Evolutionary conservation across 2,329 filamentous ascomycete species (phyloP), one percentile per base, ranked within the genome.

Genomic region (Cladosporium sphaerospermum): DNA sequence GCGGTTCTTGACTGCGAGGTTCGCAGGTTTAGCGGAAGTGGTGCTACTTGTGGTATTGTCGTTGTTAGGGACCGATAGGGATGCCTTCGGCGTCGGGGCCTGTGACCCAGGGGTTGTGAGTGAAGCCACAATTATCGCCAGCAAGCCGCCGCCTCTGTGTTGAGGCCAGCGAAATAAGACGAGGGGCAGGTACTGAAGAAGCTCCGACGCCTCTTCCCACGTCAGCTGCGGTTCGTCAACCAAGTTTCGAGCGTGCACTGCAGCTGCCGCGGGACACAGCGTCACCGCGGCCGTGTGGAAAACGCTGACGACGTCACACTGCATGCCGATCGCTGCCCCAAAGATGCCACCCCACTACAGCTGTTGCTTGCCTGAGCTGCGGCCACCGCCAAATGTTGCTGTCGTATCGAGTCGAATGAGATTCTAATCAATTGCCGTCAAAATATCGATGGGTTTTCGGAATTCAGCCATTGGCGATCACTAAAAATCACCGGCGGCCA

Each of bases 1-100:
- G 45, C 52, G 52, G 45, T 53, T 53, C 44, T 53, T 51, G 48
- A 51, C 48, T 14, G 40, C 32, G 9, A 51, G 40, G 32, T 51
- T 19, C 13, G 39, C n/a, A 3, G 28, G 46, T 1, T 34, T 51
- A 9, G 32, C 32, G 23, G 40, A 11, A 16, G 40, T 43, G 28
- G 39, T 23, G n/a, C 37, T 11, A 31, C 18, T 18, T 16, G 4
- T 18, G 32, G 19, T 16, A 39, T 32, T 14, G 45, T 32, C 14
- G 32, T 43, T 32, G 40, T 34, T 51, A 51, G 48, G 48, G 19
- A 51, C 31, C 1, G 11, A 16, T 31, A 51, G 48, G 32, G 31
- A 28, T 13, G 43, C 48, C 18, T 51, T 51, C 18, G 48, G 39
- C 32, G 34, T 43, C 31, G 40, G 32, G 37, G 28, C 37, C 16